phyloP scores from a whole-genome alignment of 192 early-diverging fungal genomes.

The Coemansia sp. region DNA sequence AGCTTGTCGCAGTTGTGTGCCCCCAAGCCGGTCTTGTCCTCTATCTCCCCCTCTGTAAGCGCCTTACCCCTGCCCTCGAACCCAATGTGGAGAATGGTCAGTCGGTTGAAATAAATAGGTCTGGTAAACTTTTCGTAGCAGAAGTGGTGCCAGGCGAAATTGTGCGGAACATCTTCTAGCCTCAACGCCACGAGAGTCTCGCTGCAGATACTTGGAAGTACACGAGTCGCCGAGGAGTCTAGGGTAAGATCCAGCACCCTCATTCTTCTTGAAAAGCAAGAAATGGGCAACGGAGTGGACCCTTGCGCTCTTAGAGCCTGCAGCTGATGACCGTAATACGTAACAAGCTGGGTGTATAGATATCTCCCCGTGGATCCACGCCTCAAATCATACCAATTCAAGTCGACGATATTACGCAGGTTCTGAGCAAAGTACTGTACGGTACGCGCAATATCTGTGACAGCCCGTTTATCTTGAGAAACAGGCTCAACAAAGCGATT shows the following conservation, averaged over 20 bases:
- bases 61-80: no score
- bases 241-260: background rate
- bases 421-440: background rate
- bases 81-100: background rate
- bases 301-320: background rate
- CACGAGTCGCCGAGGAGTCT: background rate
- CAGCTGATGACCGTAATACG: background rate
- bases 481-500: background rate
- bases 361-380: background rate
- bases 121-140: background rate
- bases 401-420: background rate
- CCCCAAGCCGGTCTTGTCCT: background rate
- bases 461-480: background rate
- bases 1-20: background rate
- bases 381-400: background rate
- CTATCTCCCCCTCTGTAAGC: no score
- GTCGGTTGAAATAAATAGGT: background rate
- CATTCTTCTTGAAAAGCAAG: background rate
- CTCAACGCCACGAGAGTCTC: background rate
- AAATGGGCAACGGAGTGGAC: background rate
- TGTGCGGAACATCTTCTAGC: background rate
- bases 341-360: background rate
- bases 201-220: background rate
- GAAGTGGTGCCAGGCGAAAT: conserved; percentile 1
- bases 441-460: background rate